Base-by-base conservation (phyloP, 768 basidiomycete genomes). In the Gloeostereum incarnatum region DNA sequence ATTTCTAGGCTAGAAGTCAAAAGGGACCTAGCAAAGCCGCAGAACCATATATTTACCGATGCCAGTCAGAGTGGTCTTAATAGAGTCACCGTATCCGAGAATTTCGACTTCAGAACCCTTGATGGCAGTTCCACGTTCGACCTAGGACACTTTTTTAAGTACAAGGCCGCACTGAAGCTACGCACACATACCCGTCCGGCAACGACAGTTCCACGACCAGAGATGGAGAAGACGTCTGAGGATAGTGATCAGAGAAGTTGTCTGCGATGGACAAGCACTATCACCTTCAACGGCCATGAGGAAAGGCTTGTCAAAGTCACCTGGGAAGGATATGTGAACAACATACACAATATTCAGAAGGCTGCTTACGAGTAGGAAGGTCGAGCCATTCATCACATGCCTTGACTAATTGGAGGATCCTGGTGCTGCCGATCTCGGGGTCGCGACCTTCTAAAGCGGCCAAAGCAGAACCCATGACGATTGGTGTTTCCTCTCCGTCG, bases 281-380 rank as follows among this genome's bases (percentile, higher is more conserved):
- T 45, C n/a, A 79, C 81, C 83, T 74, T 98, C 94, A 48, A 97
- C 69, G 39, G 87, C 82, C 75, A 98, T 80, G 45, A 96, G 75
- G 82, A 96, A 98, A 22, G 96, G 93, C 59, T 94, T 92, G 56
- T 99, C 94, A 40, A 98, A 77, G 57, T 98, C 92, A 66, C 89
- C 88, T 90, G 42, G 22, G 32, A 25, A 27, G 30, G 31, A 11
- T n/a, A 22, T 37, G 26, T 45, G 34, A 31, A 29, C n/a, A 21
- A 7, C 7, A 8, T 3, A 41, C 24, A 7, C 14, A 14, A 24
- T 23, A 17, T 21, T 10, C 26, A 13, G 18, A 20, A 25, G 14
- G 10, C 33, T 22, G 67, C 85, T 45, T 60, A 84, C 94, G 93
- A 52, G 71, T 67, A 46, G 96, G 96, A 31, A 94, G 75, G 48